Evolutionary conservation across 495 filamentous ascomycete genomes (phyloP).

Genomic region (Penicillium tannophilum): DNA sequence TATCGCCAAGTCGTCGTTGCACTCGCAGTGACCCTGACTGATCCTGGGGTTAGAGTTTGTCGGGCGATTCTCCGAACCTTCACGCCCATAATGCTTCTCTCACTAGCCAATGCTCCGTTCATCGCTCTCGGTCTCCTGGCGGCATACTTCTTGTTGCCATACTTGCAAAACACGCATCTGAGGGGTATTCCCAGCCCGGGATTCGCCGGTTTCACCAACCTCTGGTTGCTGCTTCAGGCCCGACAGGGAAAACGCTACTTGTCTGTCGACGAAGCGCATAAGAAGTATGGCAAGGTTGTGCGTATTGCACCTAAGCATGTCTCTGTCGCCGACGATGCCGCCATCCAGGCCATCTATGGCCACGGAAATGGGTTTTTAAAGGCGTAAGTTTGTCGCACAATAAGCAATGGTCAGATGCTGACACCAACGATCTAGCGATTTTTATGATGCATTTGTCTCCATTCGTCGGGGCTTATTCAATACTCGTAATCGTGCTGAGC

Average conservation of each 20-base stretch:
- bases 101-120: constrained; percentile 61
- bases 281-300: constrained; percentile 65
- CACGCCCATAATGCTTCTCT: constrained; percentile 34
- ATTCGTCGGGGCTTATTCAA: constrained; percentile 89
- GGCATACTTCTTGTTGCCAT: constrained; percentile 69
- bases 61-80: background rate
- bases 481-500: constrained; percentile 78
- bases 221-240: constrained; percentile 74
- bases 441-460: constrained; percentile 90
- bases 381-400: constrained; percentile 47
- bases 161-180: constrained; percentile 65
- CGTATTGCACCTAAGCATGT: constrained; percentile 62
- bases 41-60: background rate
- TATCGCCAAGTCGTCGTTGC: background rate
- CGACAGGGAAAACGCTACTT: constrained; percentile 68
- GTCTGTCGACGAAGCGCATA: constrained; percentile 72
- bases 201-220: constrained; percentile 67
- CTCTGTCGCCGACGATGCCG: constrained; percentile 60
- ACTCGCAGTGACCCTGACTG: background rate
- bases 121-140: constrained; percentile 54
- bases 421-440: constrained; percentile 53
- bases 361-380: constrained; percentile 76
- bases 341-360: constrained; percentile 60
- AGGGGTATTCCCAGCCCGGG: constrained; percentile 68
- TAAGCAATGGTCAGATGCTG: constrained; percentile 11